Evolutionary conservation across 2,329 filamentous ascomycete species (phyloP).

Genomic region (Claviceps sp.): DNA sequence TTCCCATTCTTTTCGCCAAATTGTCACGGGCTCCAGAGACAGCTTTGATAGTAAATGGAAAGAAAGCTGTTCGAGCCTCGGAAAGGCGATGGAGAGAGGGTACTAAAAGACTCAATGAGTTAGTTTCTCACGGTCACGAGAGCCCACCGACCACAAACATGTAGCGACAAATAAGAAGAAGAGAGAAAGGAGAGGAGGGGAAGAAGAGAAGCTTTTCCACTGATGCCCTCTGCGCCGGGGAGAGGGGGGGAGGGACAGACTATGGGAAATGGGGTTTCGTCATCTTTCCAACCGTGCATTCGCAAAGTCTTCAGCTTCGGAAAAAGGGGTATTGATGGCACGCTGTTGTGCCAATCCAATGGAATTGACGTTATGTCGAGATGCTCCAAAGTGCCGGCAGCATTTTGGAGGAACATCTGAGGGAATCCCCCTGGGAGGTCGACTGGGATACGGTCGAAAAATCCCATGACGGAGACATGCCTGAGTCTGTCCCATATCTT

Average conservation of each 20-base stretch:
- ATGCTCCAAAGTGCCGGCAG: constrained; percentile 9
- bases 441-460: background rate
- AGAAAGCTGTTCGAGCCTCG: background rate
- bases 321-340: constrained; percentile 9
- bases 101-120: constrained; percentile 10
- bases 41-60: no score
- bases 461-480: constrained; percentile 5
- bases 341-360: constrained; percentile 8
- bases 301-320: constrained; percentile 17
- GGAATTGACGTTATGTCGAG: constrained; percentile 13
- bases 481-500: constrained; percentile 6
- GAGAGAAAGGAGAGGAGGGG: no score
- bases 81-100: constrained; percentile 7
- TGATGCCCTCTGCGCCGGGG: no score
- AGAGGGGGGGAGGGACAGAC: constrained; percentile 1
- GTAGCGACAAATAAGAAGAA: no score
- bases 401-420: constrained; percentile 7
- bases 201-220: no score
- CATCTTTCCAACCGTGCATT: constrained; percentile 9
- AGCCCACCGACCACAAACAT: no score
- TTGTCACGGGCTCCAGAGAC: no score
- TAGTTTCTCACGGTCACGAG: background rate
- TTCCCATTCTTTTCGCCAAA: constrained; percentile 10
- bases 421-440: constrained; percentile 3
- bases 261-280: constrained; percentile 2